These are phyloP conservation scores for Leavenworthia alabamica DNA, from an alignment of 345 rosid species.

Conservation along the genomic window DNA sequence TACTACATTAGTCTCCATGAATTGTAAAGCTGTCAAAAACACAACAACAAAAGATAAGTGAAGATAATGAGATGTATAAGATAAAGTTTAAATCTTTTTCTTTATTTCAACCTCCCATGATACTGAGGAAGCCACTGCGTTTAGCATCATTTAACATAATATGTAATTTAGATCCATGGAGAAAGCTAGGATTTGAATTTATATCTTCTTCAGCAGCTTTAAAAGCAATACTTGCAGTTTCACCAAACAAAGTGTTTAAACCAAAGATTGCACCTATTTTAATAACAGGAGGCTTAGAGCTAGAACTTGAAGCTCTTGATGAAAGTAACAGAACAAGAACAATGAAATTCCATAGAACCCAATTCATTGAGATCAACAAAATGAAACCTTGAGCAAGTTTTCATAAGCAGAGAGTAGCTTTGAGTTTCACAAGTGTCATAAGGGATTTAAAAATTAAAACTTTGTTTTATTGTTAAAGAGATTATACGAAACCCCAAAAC, in stretches of 20 bases:
- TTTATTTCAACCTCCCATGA: constrained; percentile 51
- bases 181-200: constrained; percentile 59
- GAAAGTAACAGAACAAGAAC: constrained; percentile 35
- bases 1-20: constrained; percentile 76
- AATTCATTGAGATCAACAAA: constrained; percentile 36
- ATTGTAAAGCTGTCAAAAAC: constrained; percentile 48
- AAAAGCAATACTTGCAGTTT: constrained; percentile 51
- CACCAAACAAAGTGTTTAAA: constrained; percentile 41
- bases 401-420: constrained; percentile 12
- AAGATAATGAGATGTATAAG: too few species aligned
- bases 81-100: too few species aligned
- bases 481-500: constrained; percentile 17
- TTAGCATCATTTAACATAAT: constrained; percentile 52
- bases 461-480: not conserved
- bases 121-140: constrained; percentile 62
- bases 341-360: constrained; percentile 35
- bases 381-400: not conserved
- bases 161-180: constrained; percentile 50
- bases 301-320: constrained; percentile 34
- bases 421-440: constrained; percentile 20
- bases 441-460: not conserved
- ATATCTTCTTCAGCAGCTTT: constrained; percentile 69
- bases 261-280: constrained; percentile 65
- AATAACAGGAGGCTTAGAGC: constrained; percentile 36
- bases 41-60: not conserved